These are phyloP conservation scores for Phytophthora crassamura DNA, from an alignment of 352 stramenopile species.

Conservation along the genomic window DNA sequence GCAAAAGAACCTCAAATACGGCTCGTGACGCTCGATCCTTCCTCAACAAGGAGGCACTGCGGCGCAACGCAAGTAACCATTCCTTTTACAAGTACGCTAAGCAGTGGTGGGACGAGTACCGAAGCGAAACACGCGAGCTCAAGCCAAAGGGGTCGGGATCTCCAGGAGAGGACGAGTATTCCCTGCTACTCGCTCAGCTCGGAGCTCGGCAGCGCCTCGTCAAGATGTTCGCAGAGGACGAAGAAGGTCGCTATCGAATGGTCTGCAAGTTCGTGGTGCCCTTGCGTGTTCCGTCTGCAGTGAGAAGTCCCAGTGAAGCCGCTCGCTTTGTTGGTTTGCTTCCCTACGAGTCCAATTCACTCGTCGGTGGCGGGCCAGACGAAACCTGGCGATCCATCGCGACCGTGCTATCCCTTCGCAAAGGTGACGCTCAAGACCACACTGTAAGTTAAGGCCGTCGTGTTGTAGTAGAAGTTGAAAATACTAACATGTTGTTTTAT, in stretches of 20 bases:
- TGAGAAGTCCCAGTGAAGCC: constrained; percentile 82
- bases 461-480: background rate
- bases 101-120: constrained; percentile 87
- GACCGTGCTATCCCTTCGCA: constrained; percentile 73
- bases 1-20: constrained; percentile 51
- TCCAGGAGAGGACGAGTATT: constrained; percentile 32
- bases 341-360: constrained; percentile 59
- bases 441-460: constrained; percentile 39
- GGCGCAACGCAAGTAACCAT: constrained; percentile 58
- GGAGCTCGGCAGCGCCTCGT: constrained; percentile 51
- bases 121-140: constrained; percentile 39
- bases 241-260: constrained; percentile 84
- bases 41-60: constrained; percentile 65
- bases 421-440: constrained; percentile 87
- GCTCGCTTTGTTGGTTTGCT: constrained; percentile 87
- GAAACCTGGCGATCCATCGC: constrained; percentile 84
- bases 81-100: constrained; percentile 87
- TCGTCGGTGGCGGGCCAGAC: constrained; percentile 61
- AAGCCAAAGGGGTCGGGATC: constrained; percentile 4
- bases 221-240: constrained; percentile 90
- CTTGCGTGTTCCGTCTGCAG: constrained; percentile 49
- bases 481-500: constrained; percentile 5
- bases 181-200: constrained; percentile 17
- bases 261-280: constrained; percentile 87
- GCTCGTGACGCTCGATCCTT: constrained; percentile 50